These are phyloP conservation scores for Rhizopogon sp. DNA, from an alignment of 768 basidiomycete species.

Conservation along the genomic window DNA sequence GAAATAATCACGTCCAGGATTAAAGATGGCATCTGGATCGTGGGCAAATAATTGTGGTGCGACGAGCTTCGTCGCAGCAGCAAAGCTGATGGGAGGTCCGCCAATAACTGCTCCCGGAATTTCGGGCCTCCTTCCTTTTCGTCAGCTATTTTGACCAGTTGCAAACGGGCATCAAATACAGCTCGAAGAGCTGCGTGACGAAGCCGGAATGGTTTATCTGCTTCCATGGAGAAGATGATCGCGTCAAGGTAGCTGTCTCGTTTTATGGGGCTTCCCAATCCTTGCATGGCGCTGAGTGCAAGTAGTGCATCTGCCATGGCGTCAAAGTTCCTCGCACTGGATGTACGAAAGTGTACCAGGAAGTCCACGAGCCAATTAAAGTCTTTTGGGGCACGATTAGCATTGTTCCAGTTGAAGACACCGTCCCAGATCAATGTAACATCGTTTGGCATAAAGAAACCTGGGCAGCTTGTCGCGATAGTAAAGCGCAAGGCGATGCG, in stretches of 20 bases:
- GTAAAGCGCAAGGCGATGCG: slow-evolving; percentile 1
- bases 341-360: not conserved
- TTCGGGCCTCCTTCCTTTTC: not conserved
- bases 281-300: slow-evolving; percentile 1
- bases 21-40: not conserved
- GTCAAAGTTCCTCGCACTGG: not conserved
- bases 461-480: not conserved
- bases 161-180: not conserved
- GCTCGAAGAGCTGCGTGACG: slow-evolving; percentile 4
- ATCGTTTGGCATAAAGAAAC: not conserved
- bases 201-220: slow-evolving; percentile 1
- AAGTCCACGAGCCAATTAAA: slow-evolving; percentile 5
- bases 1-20: not conserved
- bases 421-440: not conserved
- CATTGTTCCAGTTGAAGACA: not conserved
- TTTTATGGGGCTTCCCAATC: not conserved
- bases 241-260: not conserved
- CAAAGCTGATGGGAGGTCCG: not conserved
- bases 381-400: not conserved
- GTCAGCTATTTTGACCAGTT: not conserved
- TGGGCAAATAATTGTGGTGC: not conserved
- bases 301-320: slow-evolving; percentile 4
- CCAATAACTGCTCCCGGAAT: not conserved
- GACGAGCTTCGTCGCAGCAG: not conserved
- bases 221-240: not conserved